Evolutionary conservation across 2,329 filamentous ascomycete genomes (phyloP).

Genomic region (Westerdykella sp.): DNA sequence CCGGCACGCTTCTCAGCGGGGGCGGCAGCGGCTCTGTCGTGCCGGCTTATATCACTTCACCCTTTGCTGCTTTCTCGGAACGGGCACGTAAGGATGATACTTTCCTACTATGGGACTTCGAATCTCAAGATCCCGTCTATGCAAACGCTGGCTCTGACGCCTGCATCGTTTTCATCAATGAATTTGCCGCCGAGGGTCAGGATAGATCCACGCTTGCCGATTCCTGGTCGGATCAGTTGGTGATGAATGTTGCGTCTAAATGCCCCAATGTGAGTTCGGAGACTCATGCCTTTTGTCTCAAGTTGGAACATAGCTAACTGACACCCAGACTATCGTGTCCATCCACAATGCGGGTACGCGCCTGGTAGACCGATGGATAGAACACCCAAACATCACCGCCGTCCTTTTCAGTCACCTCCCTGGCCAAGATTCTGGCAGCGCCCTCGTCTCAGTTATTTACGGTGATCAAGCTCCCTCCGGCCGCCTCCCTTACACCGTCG

Average conservation of each 20-base stretch:
- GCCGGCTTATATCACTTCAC: no score
- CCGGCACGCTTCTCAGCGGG: no score
- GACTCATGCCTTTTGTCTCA: constrained; percentile 33
- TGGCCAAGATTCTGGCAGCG: constrained; percentile 73
- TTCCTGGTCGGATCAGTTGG: constrained; percentile 26
- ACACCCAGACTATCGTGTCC: constrained; percentile 74
- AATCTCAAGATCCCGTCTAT: no score
- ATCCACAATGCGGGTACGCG: constrained; percentile 77
- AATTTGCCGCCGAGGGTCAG: no score
- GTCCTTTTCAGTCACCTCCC: constrained; percentile 75
- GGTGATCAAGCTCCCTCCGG: constrained; percentile 68
- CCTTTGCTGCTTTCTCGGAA: no score
- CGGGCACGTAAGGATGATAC: no score
- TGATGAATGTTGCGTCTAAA: constrained; percentile 41
- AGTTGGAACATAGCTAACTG: not conserved
- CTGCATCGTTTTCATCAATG: no score
- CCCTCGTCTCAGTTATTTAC: constrained; percentile 71
- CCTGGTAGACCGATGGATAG: constrained; percentile 65
- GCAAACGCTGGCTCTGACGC: no score
- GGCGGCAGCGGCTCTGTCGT: no score
- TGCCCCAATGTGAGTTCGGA: constrained; percentile 50
- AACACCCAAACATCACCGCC: constrained; percentile 71
- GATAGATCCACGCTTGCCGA: constrained; percentile 13
- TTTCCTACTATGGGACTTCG: no score
- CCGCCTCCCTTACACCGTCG: constrained; percentile 74